phyloP scores from a whole-genome alignment of 2,329 filamentous ascomycete species.

The Herpotrichia juniperi region DNA sequence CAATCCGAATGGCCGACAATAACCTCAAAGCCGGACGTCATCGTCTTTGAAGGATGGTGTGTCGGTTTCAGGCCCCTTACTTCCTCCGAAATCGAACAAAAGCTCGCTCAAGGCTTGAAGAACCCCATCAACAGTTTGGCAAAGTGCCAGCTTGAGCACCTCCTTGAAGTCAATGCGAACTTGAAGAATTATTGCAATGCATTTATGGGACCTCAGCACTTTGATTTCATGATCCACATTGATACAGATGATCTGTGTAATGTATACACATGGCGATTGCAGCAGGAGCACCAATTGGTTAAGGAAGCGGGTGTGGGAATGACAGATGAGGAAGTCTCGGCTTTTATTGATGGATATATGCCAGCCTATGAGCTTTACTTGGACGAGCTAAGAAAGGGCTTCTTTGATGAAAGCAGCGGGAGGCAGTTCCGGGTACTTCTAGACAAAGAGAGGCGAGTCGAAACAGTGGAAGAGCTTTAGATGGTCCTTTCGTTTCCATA shows the following conservation, averaged over 20 bases:
- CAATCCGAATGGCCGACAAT: constrained; percentile 66
- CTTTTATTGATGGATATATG: constrained; percentile 71
- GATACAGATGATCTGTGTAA: constrained; percentile 75
- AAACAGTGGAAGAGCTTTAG: constrained; percentile 41
- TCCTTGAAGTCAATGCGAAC: constrained; percentile 65
- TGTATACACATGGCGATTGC: constrained; percentile 82
- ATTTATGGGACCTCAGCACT: constrained; percentile 47
- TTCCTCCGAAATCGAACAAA: constrained; percentile 60
- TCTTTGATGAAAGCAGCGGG: constrained; percentile 52
- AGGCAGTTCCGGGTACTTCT: constrained; percentile 59
- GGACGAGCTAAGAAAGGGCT: constrained; percentile 55
- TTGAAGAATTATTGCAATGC: constrained; percentile 59
- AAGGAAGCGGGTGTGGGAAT: constrained; percentile 74
- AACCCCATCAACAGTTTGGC: constrained; percentile 53
- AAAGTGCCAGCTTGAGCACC: constrained; percentile 60
- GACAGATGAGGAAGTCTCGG: constrained; percentile 78
- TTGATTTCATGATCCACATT: constrained; percentile 70
- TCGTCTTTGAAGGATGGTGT: constrained; percentile 91
- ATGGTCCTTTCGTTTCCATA: no score
- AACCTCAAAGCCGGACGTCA: constrained; percentile 64
- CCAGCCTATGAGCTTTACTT: constrained; percentile 65
- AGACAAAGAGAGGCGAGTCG: constrained; percentile 53
- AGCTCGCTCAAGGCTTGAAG: constrained; percentile 61
- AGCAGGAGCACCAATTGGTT: constrained; percentile 78
- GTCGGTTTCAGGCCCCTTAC: constrained; percentile 76